Evolutionary conservation across 768 basidiomycete genomes (phyloP).

Genomic region (Filobasidium floriforme): DNA sequence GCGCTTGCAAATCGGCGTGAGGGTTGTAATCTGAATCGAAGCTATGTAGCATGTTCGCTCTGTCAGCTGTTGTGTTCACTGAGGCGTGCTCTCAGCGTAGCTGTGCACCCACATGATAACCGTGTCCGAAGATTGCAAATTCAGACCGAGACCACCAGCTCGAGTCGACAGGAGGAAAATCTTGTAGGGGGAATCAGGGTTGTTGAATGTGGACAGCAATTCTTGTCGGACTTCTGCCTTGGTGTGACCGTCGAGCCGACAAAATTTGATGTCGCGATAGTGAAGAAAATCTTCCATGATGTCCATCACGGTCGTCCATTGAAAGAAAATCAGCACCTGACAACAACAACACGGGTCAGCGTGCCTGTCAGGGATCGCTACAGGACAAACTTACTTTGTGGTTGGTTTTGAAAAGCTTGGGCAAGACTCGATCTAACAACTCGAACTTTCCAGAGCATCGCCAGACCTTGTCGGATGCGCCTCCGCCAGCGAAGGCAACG

Average conservation of each 20-base stretch:
- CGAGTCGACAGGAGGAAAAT: constrained; percentile 91
- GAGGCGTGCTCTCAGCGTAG: background rate
- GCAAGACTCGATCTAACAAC: constrained; percentile 77
- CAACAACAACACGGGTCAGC: background rate
- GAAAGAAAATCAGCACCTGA: constrained; percentile 85
- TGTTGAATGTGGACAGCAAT: constrained; percentile 80
- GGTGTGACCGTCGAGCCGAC: constrained; percentile 91
- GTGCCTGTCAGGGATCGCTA: background rate
- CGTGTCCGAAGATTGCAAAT: constrained; percentile 91
- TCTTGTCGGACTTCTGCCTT: constrained; percentile 90
- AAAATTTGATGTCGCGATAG: constrained; percentile 74
- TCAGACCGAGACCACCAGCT: constrained; percentile 87
- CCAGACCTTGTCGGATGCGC: constrained; percentile 73
- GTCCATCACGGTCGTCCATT: constrained; percentile 99
- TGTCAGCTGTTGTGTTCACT: too few species aligned
- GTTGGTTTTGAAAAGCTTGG: constrained; percentile 85
- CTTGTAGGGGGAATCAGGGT: constrained; percentile 74
- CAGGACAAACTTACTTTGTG: constrained; percentile 60
- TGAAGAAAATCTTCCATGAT: constrained; percentile 94
- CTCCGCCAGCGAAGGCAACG: constrained; percentile 39
- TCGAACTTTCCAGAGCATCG: constrained; percentile 90
- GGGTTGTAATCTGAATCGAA: constrained; percentile 68
- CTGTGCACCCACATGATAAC: constrained; percentile 71
- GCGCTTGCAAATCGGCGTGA: constrained; percentile 96
- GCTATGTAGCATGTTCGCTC: constrained; percentile 25